Evolutionary conservation across 2,329 filamentous ascomycete species (phyloP).

Genomic region (Furcasterigmium furcatum): DNA sequence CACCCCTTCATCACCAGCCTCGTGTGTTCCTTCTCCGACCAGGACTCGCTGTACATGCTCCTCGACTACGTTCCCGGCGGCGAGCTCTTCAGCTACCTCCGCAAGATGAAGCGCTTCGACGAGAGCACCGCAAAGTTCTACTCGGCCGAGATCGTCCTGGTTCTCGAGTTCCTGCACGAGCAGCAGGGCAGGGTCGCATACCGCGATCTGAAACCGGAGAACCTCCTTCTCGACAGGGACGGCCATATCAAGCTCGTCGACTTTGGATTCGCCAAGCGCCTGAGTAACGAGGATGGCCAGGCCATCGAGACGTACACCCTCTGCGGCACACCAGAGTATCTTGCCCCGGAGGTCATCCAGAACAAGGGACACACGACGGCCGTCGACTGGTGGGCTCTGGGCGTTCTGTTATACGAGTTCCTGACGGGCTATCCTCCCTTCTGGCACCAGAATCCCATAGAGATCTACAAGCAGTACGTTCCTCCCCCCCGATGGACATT

Average conservation of each 20-base stretch:
- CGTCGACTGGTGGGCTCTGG: conserved; percentile 86
- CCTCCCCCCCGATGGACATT: too few species aligned
- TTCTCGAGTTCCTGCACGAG: conserved; percentile 79
- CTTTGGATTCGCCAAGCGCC: conserved; percentile 80
- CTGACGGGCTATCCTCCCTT: conserved; percentile 82
- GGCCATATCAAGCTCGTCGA: conserved; percentile 82
- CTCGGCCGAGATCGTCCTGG: conserved; percentile 77
- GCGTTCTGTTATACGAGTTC: conserved; percentile 82
- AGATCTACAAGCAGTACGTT: conserved; percentile 73
- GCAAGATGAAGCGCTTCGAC: conserved; percentile 74
- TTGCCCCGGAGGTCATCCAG: conserved; percentile 80
- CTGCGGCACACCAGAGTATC: conserved; percentile 80
- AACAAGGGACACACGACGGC: conserved; percentile 75
- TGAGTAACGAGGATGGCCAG: conserved; percentile 52
- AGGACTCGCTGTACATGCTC: conserved; percentile 77
- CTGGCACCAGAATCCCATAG: conserved; percentile 83
- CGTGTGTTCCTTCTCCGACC: conserved; percentile 75
- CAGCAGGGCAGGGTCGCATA: conserved; percentile 75
- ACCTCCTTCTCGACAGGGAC: conserved; percentile 72
- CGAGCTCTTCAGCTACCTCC: conserved; percentile 80
- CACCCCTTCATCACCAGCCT: conserved; percentile 83
- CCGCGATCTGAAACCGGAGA: conserved; percentile 79
- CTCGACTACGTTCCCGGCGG: conserved; percentile 81
- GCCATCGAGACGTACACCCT: conserved; percentile 74
- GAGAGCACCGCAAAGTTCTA: conserved; percentile 79